Percentiles rank a stretch among this genome's conserved stretches.
phyloP scores from a whole-genome alignment of 2,329 filamentous ascomycete species.

The Pestalotiopsis sp. region DNA sequence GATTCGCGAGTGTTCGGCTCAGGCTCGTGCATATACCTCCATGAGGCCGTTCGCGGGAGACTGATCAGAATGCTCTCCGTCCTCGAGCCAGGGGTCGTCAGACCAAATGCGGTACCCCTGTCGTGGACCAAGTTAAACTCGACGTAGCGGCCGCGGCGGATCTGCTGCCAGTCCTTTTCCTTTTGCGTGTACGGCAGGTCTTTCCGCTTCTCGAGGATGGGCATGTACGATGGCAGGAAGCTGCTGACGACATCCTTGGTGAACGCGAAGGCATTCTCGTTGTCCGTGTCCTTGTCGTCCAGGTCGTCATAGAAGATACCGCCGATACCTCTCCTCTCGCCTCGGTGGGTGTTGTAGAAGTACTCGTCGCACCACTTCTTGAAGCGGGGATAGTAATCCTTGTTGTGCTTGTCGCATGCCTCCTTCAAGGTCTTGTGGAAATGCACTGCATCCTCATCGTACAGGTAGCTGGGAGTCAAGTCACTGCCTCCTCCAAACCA shows the following conservation, averaged over 20 bases:
- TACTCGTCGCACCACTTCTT: conserved; percentile 99
- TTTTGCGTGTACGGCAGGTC: conserved; percentile 85
- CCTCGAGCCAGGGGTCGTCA: conserved; percentile 88
- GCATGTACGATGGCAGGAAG: conserved; percentile 88
- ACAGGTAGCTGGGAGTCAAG: conserved; percentile 89
- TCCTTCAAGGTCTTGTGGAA: conserved; percentile 95
- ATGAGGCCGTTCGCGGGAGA: conserved; percentile 86
- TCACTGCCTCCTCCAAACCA: conserved; percentile 98
- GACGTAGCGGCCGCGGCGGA: conserved; percentile 91
- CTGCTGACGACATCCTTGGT: conserved; percentile 81
- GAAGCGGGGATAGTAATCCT: conserved; percentile 88
- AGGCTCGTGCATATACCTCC: conserved; percentile 94
- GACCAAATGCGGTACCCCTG: conserved; percentile 88
- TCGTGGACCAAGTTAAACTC: conserved; percentile 99
- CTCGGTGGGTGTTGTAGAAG: conserved; percentile 90
- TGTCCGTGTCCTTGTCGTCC: conserved; percentile 82
- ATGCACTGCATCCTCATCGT: conserved; percentile 95
- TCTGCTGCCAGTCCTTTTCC: conserved; percentile 96
- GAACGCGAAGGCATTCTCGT: conserved; percentile 89
- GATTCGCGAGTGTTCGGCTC: conserved; percentile 77
- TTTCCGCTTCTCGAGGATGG: conserved; percentile 85
- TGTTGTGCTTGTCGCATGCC: conserved; percentile 91
- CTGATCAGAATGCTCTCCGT: conserved; percentile 99
- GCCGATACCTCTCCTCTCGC: conserved; percentile 83
- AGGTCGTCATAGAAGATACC: conserved; percentile 99